phyloP scores from a whole-genome alignment of 192 early-diverging fungal species.

The Rhizophlyctis rosea region DNA sequence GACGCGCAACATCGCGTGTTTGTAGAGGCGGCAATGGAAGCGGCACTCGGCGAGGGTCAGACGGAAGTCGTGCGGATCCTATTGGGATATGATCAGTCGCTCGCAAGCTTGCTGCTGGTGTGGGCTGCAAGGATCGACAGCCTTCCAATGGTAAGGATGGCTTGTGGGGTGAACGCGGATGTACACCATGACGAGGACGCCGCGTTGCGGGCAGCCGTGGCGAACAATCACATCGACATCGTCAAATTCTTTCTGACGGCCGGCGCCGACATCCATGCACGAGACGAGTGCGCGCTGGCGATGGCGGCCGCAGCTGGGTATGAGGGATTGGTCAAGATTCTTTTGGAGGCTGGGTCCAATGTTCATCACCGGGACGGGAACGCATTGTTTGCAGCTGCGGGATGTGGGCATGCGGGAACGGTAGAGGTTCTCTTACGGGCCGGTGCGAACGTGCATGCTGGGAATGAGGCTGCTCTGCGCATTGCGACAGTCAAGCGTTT shows the following conservation, averaged over 20 bases:
- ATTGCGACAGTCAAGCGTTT: too few species aligned
- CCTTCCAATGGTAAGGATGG: not conserved
- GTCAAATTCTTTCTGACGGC: not conserved
- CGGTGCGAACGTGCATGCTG: not conserved
- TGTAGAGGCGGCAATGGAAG: not conserved
- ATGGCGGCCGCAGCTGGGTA: not conserved
- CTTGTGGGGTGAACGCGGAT: not conserved
- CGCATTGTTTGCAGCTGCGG: not conserved
- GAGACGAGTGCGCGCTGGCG: not conserved
- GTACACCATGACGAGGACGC: not conserved
- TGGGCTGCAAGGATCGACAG: not conserved
- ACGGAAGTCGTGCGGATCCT: not conserved
- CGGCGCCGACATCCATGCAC: not conserved
- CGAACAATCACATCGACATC: not conserved
- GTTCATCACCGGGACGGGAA: not conserved
- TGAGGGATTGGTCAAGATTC: not conserved
- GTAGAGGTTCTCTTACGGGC: not conserved
- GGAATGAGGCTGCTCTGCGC: too few species aligned
- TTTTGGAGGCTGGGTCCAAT: not conserved
- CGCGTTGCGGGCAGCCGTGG: not conserved
- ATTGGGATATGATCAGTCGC: not conserved
- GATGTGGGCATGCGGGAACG: not conserved
- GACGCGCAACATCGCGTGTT: not conserved
- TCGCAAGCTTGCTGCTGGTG: not conserved
- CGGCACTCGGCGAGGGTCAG: not conserved